These are phyloP conservation scores for Hyphodiscus hymeniophilus DNA, from an alignment of 495 filamentous ascomycete genomes.

Conservation along the genomic window DNA sequence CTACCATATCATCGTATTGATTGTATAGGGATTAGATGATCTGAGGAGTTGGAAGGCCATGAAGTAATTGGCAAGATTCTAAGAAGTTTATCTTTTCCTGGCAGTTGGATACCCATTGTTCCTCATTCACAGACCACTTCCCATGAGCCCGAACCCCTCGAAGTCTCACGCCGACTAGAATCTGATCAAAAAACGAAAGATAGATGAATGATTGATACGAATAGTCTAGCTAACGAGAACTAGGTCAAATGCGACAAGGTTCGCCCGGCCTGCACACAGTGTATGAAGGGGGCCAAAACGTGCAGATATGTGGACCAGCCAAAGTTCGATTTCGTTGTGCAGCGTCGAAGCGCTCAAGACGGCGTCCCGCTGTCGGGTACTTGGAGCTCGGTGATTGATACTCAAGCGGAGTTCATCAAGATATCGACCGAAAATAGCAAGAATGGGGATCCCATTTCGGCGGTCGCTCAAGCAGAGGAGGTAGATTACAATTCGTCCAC, in stretches of 20 bases:
- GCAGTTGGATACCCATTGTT: no score
- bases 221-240: no score
- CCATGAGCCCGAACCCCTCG: no score
- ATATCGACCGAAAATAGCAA: background rate
- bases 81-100: no score
- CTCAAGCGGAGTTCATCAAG: background rate
- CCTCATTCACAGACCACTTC: no score
- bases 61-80: no score
- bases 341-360: background rate
- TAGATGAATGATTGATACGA: no score
- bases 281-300: background rate
- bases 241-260: conserved; percentile 6
- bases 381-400: background rate
- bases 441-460: background rate
- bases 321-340: background rate
- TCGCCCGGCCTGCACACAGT: background rate
- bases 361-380: background rate
- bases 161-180: no score
- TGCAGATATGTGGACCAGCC: background rate
- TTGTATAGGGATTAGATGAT: background rate
- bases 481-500: no score
- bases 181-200: no score
- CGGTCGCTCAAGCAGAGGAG: background rate
- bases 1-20: background rate
- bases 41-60: no score